phyloP scores from a whole-genome alignment of 1,284 basidiomycete species.

The Polyporus tsugae region DNA sequence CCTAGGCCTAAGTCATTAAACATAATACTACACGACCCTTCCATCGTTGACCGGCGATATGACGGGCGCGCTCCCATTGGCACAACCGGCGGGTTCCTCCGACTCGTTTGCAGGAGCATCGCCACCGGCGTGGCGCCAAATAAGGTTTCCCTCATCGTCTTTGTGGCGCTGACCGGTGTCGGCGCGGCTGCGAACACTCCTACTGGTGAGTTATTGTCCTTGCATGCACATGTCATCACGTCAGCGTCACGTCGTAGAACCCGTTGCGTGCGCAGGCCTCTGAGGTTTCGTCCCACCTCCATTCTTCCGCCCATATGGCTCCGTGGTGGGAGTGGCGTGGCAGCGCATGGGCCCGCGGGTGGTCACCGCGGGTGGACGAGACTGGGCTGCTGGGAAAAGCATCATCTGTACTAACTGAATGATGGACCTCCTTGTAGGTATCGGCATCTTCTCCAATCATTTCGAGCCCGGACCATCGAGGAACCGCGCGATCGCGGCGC shows the following conservation, averaged over 20 bases:
- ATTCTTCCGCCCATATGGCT: background rate
- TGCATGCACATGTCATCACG: background rate
- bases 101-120: conserved; percentile 40
- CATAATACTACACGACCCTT: background rate
- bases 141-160: conserved; percentile 41
- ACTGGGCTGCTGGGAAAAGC: background rate
- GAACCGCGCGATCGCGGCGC: conserved; percentile 43
- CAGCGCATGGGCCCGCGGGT: no score
- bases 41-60: background rate
- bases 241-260: no score
- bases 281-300: no score
- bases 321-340: no score
- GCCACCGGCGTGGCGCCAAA: conserved; percentile 40
- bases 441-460: conserved; percentile 40
- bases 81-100: background rate
- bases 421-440: conserved; percentile 21
- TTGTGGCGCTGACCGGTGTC: conserved; percentile 44
- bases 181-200: conserved; percentile 38
- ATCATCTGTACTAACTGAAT: no score
- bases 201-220: conserved; percentile 9
- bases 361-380: no score
- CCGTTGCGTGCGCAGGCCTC: no score
- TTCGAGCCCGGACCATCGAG: conserved; percentile 39
- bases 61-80: background rate
- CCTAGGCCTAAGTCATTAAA: no score